Conservation (phyloP, 2,329 filamentous ascomycete species). For the Pseudogymnoascus sp. region DNA sequence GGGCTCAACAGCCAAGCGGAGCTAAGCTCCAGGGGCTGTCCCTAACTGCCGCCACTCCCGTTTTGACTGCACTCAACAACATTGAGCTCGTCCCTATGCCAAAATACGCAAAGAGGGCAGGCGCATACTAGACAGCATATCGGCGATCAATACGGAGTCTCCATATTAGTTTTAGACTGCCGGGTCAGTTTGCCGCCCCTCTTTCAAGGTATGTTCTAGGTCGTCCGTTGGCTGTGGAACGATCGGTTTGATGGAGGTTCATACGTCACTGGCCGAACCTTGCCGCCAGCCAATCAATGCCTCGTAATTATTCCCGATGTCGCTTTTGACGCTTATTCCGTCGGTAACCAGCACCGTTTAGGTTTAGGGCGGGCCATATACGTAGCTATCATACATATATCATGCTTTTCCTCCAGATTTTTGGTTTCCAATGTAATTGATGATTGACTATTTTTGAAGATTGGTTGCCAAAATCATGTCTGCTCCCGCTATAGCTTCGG, state of each 20-base stretch:
- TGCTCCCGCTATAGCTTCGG: slow-evolving; percentile 21
- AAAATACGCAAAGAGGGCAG: neutral
- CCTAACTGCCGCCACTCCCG: neutral
- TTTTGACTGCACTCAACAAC: neutral
- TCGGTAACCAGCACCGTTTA: slow-evolving; percentile 1
- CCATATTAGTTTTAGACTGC: neutral
- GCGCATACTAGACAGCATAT: neutral
- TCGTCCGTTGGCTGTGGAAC: neutral
- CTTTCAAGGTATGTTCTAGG: neutral
- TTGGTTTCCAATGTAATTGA: neutral
- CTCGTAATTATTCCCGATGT: neutral
- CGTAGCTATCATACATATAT: slow-evolving; percentile 7
- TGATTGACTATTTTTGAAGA: neutral
- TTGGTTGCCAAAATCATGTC: neutral
- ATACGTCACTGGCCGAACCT: neutral
- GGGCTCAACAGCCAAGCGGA: slow-evolving; percentile 42
- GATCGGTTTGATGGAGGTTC: neutral
- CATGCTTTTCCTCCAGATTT: neutral
- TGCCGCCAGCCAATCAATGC: neutral
- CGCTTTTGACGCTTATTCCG: slow-evolving; percentile 5
- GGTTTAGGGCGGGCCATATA: neutral
- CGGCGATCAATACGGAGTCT: slow-evolving; percentile 1
- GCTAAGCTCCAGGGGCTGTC: slow-evolving; percentile 12
- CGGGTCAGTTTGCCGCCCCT: neutral
- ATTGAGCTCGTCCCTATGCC: neutral